phyloP scores from a whole-genome alignment of 2,329 filamentous ascomycete genomes.

The Fusarium sp. region DNA sequence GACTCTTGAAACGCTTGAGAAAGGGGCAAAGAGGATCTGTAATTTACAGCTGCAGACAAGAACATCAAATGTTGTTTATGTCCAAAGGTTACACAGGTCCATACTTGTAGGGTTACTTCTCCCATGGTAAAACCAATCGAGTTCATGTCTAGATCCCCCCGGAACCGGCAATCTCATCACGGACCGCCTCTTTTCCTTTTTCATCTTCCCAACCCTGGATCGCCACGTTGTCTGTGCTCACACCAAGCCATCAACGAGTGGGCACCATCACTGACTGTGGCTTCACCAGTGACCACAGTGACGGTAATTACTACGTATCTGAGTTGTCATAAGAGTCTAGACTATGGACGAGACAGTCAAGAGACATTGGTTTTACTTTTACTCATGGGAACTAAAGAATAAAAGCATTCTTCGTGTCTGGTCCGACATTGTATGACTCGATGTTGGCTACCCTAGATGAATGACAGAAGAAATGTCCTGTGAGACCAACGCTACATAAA shows the following conservation, averaged over 20 bases:
- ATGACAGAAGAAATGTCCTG: no score
- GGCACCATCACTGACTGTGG: background rate
- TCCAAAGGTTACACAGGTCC: background rate
- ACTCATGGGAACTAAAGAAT: no score
- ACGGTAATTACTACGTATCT: background rate
- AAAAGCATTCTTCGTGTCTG: no score
- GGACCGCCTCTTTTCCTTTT: slow-evolving; percentile 32
- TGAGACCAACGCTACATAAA: no score
- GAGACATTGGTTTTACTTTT: no score
- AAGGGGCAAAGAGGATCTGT: slow-evolving; percentile 17
- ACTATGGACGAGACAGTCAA: background rate
- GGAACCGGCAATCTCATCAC: slow-evolving; percentile 34
- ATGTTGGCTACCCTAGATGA: background rate
- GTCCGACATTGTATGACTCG: no score
- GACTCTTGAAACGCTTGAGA: slow-evolving; percentile 15
- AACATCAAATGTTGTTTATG: background rate
- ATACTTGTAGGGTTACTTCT: background rate
- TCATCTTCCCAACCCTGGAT: slow-evolving; percentile 34
- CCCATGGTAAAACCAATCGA: background rate
- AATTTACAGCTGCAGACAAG: background rate
- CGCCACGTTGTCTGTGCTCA: slow-evolving; percentile 44
- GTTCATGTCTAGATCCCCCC: slow-evolving; percentile 7
- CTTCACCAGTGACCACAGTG: background rate
- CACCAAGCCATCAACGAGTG: slow-evolving; percentile 6
- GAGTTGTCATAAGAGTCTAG: background rate